Evolutionary conservation across 495 filamentous ascomycete genomes (phyloP).

Genomic region (Aspergillus sparsus): DNA sequence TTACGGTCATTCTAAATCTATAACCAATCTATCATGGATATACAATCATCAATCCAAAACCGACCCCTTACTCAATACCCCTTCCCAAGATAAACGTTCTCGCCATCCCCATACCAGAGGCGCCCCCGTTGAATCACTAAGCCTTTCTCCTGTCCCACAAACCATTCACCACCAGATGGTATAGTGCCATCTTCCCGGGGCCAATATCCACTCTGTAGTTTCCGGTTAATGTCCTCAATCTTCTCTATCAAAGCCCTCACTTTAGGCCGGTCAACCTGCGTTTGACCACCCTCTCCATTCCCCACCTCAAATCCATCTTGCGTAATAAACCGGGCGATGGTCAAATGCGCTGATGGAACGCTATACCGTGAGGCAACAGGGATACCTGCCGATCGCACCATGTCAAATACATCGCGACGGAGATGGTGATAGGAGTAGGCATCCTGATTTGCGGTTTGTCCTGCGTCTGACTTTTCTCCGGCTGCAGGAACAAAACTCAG

Average conservation of each 20-base stretch:
- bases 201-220: constrained; percentile 69
- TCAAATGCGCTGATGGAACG: constrained; percentile 84
- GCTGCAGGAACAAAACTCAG: constrained; percentile 80
- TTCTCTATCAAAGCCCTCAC: constrained; percentile 60
- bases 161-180: constrained; percentile 60
- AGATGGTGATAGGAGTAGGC: constrained; percentile 88
- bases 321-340: constrained; percentile 75
- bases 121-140: constrained; percentile 39
- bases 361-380: constrained; percentile 74
- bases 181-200: constrained; percentile 44
- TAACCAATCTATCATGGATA: too few relatives aligned
- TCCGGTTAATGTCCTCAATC: constrained; percentile 75
- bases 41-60: too few relatives aligned
- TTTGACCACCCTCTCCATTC: constrained; percentile 1
- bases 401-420: constrained; percentile 71
- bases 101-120: constrained; percentile 12
- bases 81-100: not conserved
- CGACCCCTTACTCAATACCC: not conserved
- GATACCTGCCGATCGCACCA: constrained; percentile 57
- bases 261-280: constrained; percentile 40
- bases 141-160: constrained; percentile 74
- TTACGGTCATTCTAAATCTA: too few relatives aligned
- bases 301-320: constrained; percentile 45
- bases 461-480: constrained; percentile 42
- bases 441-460: constrained; percentile 40